phyloP scores from a whole-genome alignment of 2,329 filamentous ascomycete species.

The Penicillium concentricum region DNA sequence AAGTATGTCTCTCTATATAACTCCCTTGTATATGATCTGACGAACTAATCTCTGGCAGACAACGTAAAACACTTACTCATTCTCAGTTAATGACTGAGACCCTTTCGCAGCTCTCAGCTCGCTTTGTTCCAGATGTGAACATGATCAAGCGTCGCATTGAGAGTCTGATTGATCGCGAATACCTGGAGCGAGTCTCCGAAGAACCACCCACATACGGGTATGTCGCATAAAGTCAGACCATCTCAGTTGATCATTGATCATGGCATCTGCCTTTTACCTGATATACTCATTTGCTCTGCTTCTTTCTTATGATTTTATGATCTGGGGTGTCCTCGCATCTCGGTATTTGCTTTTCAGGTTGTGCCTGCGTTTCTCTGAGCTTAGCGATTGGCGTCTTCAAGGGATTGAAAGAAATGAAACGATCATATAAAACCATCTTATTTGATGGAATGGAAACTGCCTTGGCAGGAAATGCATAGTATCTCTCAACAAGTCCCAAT shows the following conservation, averaged over 20 bases:
- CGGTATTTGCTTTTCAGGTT: neutral
- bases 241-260: neutral
- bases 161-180: conserved; percentile 54
- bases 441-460: neutral
- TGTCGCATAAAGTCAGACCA: conserved; percentile 34
- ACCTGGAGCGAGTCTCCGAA: conserved; percentile 47
- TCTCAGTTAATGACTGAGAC: conserved; percentile 52
- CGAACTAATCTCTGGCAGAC: conserved; percentile 31
- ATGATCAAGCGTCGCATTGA: conserved; percentile 56
- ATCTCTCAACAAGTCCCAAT: neutral
- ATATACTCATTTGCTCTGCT: neutral
- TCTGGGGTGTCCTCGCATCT: conserved; percentile 5
- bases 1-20: conserved; percentile 39
- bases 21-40: neutral
- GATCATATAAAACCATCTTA: conserved; percentile 2
- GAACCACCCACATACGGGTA: conserved; percentile 49
- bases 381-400: conserved; percentile 28
- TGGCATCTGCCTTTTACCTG: neutral
- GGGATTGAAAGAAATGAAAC: conserved; percentile 10
- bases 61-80: conserved; percentile 50
- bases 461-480: neutral
- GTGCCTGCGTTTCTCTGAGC: conserved; percentile 10
- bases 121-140: conserved; percentile 52
- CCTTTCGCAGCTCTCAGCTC: conserved; percentile 47
- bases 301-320: conserved; percentile 2